Base-by-base conservation (phyloP, 371 early-diverging fungal genomes). In the Chytridiales sp. region DNA sequence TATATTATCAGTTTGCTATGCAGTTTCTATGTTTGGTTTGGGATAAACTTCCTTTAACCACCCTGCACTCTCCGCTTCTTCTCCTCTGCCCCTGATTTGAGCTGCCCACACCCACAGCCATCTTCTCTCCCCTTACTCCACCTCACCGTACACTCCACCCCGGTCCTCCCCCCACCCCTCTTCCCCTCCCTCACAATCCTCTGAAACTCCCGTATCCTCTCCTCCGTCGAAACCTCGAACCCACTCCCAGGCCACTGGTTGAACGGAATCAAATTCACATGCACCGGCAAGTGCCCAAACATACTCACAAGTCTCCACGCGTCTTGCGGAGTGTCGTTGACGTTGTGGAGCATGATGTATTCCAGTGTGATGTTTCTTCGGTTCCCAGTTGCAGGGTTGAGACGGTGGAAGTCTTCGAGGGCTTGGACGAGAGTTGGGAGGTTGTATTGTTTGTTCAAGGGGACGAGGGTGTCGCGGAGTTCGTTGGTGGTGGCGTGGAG, bases 271-370 rank as follows among this genome's bases (percentile, higher is more conserved):
- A 93, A 66, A 65, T 93, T 94, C 22, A 94, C 88, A 68, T 91
- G 92, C 1, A 88, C 79, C 8, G 90, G 89, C 4, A 90, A 58
- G 29, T 79, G 76, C 26, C 73, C 76, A 31, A 91, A 60, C 34
- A 91, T 59, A 19, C 76, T 64, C 0, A 79, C 84, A 15, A 93
- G 72, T 15, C 82, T 78, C 30, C 72, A 68, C 19, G 94, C 94
- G 52, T 91, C 88, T 3, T 66, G 63, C 6, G 78, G 47, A 0
- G 83, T 78, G 63, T 93, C 94, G 61, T 93, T 93, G 24, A 92
- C 83, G 40, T 80, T 82, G 47, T 87, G 80, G 49, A 93, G 76
- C 92, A 93, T 88, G 27, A 91, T 90, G 70, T 93, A 92, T 61
- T 76, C 76, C 48, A 76, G 71, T 31, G 76, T 76, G 41, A 76